Conservation (phyloP, 2,329 filamentous ascomycete genomes). For the Ilyonectria robusta region DNA sequence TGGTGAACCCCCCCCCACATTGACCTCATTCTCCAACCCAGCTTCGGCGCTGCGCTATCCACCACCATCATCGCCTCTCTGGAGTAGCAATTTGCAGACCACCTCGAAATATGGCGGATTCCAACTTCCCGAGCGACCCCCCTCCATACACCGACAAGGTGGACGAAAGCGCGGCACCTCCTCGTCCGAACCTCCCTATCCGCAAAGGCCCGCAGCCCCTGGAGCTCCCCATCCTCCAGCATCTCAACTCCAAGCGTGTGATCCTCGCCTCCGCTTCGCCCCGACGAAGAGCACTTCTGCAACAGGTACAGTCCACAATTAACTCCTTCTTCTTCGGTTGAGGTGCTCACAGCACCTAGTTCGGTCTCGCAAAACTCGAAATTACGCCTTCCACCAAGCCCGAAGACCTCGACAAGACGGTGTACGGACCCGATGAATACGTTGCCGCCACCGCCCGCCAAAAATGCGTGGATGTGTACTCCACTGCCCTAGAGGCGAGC, state of each 20-base stretch:
- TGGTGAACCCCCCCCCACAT: conserved; percentile 43
- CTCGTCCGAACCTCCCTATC: conserved; percentile 51
- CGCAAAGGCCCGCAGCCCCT: conserved; percentile 75
- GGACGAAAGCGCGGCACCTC: conserved; percentile 54
- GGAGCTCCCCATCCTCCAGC: conserved; percentile 82
- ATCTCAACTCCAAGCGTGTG: conserved; percentile 83
- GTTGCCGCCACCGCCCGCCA: conserved; percentile 87
- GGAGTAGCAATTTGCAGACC: conserved; percentile 7
- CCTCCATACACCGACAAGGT: conserved; percentile 63
- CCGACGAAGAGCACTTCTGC: conserved; percentile 84
- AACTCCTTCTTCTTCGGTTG: no score
- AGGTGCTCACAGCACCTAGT: conserved; percentile 59
- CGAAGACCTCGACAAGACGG: conserved; percentile 85
- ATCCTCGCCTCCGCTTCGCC: conserved; percentile 94
- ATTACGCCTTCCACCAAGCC: conserved; percentile 86
- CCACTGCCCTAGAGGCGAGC: conserved; percentile 59
- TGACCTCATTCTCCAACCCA: conserved; percentile 41
- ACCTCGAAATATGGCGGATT: conserved; percentile 45
- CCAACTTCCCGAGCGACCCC: conserved; percentile 54
- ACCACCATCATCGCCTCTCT: conserved; percentile 13
- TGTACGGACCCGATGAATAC: conserved; percentile 88
- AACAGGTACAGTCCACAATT: conserved; percentile 65
- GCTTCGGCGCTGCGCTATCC: conserved; percentile 29
- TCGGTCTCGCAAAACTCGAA: conserved; percentile 87
- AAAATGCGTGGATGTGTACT: conserved; percentile 84